phyloP scores from a whole-genome alignment of 495 filamentous ascomycete species.

The Penicillium canescens region DNA sequence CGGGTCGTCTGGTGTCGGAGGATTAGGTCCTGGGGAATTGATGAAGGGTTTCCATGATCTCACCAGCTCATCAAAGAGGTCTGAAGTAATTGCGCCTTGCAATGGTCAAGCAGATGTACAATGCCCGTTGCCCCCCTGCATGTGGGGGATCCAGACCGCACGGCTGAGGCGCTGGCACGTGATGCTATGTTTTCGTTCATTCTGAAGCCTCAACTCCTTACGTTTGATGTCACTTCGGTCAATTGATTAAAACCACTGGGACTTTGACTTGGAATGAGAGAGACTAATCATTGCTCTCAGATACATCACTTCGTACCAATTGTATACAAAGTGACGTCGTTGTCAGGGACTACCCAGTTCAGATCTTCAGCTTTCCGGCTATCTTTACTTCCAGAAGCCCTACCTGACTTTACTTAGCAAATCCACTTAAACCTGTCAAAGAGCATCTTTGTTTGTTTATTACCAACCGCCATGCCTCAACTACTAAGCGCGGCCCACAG shows the following conservation, averaged over 20 bases:
- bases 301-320: neutral
- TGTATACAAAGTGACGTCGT: constrained; percentile 1
- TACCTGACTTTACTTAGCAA: too few species aligned
- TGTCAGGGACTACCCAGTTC: neutral
- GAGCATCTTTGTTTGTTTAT: too few species aligned
- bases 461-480: too few species aligned
- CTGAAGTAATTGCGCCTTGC: neutral
- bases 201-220: constrained; percentile 1
- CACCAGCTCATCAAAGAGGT: constrained; percentile 7
- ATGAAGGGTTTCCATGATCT: constrained; percentile 14
- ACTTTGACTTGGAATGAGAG: too few species aligned
- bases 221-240: neutral
- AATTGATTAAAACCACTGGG: too few species aligned
- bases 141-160: constrained; percentile 12
- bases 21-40: constrained; percentile 14
- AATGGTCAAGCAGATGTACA: constrained; percentile 4
- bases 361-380: neutral
- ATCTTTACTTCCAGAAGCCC: too few species aligned
- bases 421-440: too few species aligned
- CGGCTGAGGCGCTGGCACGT: neutral
- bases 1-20: constrained; percentile 21
- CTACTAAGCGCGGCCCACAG: too few species aligned
- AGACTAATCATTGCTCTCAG: too few species aligned
- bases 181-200: neutral
- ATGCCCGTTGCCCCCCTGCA: constrained; percentile 7